Conservation (phyloP, 2,329 filamentous ascomycete genomes). For the Diaporthe vexans region DNA sequence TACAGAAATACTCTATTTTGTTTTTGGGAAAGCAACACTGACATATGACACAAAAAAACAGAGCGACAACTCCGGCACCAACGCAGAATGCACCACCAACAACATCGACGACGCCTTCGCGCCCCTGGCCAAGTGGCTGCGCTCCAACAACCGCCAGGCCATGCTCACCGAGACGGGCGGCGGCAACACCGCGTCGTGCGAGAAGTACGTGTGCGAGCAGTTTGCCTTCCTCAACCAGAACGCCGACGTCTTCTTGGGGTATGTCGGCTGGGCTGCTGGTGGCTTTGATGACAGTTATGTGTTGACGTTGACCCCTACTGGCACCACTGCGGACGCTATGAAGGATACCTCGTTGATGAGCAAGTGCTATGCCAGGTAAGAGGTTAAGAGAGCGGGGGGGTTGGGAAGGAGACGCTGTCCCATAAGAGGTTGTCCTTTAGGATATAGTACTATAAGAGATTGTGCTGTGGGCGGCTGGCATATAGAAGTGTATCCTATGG, state of each 20-base stretch:
- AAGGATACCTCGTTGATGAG: conserved; percentile 59
- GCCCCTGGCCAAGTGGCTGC: conserved; percentile 53
- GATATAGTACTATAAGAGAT: too few relatives aligned
- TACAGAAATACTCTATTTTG: too few relatives aligned
- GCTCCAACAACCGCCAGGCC: conserved; percentile 51
- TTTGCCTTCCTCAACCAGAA: conserved; percentile 52
- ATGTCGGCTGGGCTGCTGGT: conserved; percentile 49
- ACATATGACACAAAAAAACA: not conserved
- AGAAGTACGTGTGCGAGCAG: conserved; percentile 50
- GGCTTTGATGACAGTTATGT: conserved; percentile 47
- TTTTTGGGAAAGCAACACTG: too few relatives aligned
- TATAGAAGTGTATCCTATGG: too few relatives aligned
- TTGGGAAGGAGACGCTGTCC: too few relatives aligned
- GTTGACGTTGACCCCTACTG: conserved; percentile 48
- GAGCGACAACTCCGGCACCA: conserved; percentile 66
- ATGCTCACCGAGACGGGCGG: conserved; percentile 55
- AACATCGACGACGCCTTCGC: conserved; percentile 52
- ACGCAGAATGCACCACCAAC: conserved; percentile 65
- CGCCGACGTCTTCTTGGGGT: conserved; percentile 49
- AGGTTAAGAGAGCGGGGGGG: fast-evolving
- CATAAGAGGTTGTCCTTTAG: too few relatives aligned
- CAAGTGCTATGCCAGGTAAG: conserved; percentile 49
- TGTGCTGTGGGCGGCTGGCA: too few relatives aligned
- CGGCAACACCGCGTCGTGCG: conserved; percentile 52
- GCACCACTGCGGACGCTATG: conserved; percentile 47